Percentiles rank a stretch among this genome's conserved stretches.
Conservation (phyloP, 192 early-diverging fungal species). For the Podila horticola region DNA sequence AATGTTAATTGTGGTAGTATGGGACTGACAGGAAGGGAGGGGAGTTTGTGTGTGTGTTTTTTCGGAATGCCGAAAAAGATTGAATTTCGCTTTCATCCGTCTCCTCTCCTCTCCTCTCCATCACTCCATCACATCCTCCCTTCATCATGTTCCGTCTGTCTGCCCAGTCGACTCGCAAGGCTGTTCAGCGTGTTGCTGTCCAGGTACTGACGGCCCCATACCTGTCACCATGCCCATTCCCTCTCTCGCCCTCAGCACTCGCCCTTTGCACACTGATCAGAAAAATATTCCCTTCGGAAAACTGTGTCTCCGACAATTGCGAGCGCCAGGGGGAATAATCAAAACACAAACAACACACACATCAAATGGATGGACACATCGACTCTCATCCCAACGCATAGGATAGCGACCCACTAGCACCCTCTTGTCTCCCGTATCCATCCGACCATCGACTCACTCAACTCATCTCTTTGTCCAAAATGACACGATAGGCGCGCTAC, state of each 20-base stretch:
- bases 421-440: neutral
- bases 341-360: too few species aligned
- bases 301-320: conserved; percentile 3
- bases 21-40: too few species aligned
- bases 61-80: conserved; percentile 1
- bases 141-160: conserved; percentile 51
- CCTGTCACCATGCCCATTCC: neutral
- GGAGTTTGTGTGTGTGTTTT: neutral
- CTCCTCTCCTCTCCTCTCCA: neutral
- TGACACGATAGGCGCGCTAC: conserved; percentile 23
- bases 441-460: neutral
- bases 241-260: neutral
- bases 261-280: neutral
- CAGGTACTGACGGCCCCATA: conserved; percentile 25
- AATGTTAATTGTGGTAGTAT: too few species aligned
- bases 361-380: too few species aligned
- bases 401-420: too few species aligned
- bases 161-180: conserved; percentile 48
- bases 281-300: too few species aligned
- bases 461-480: neutral
- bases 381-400: too few species aligned
- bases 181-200: conserved; percentile 54
- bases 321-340: neutral
- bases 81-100: neutral
- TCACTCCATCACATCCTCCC: neutral